Conservation (phyloP, 768 basidiomycete species). For the Dentipellis fragilis region DNA sequence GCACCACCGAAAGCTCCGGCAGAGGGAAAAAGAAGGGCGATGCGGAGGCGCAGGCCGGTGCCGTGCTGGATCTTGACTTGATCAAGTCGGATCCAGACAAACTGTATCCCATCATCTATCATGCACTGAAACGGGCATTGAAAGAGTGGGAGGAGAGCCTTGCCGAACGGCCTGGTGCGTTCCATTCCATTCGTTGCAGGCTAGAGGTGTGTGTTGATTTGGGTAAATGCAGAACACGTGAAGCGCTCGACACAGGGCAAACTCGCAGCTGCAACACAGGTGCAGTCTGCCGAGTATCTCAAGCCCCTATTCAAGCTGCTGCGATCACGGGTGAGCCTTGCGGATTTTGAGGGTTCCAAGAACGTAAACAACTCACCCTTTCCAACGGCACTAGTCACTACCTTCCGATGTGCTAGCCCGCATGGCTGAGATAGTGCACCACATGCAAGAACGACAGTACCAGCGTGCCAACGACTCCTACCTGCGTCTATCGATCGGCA, state of each 20-base stretch:
- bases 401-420: constrained; percentile 76
- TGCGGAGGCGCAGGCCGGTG: constrained; percentile 27
- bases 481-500: constrained; percentile 92
- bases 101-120: constrained; percentile 94
- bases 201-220: neutral
- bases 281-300: constrained; percentile 91
- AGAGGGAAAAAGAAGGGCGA: constrained; percentile 61
- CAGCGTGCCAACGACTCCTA: constrained; percentile 96
- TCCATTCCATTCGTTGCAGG: neutral
- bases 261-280: constrained; percentile 88
- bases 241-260: constrained; percentile 89
- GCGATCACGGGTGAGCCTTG: constrained; percentile 67
- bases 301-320: constrained; percentile 93
- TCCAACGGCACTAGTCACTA: constrained; percentile 41
- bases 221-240: constrained; percentile 49
- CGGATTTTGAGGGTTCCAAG: neutral
- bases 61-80: constrained; percentile 61
- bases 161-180: constrained; percentile 82
- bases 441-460: constrained; percentile 95
- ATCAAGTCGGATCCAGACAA: constrained; percentile 91
- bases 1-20: constrained; percentile 22
- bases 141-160: constrained; percentile 97
- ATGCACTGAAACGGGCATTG: constrained; percentile 82
- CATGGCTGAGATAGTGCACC: constrained; percentile 88
- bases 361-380: neutral